phyloP scores from a whole-genome alignment of 441 rosid species.

The Euphorbia schlechtendalii region DNA sequence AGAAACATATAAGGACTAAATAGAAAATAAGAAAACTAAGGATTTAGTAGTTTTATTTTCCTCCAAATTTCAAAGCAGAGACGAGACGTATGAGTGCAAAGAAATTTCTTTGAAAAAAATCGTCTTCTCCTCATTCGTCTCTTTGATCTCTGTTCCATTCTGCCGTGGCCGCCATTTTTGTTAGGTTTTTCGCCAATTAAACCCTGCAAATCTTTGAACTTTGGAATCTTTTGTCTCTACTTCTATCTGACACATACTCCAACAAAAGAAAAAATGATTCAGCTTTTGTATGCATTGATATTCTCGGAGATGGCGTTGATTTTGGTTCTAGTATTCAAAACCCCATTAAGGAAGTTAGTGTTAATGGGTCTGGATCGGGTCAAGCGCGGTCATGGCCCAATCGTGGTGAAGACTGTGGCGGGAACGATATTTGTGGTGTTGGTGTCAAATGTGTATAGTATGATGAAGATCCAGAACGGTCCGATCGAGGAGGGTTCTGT shows the following conservation, averaged over 20 bases:
- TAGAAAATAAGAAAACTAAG: neutral
- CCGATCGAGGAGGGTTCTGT: slow-evolving; percentile 41
- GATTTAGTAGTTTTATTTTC: neutral
- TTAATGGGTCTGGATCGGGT: slow-evolving; percentile 60
- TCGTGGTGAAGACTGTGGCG: slow-evolving; percentile 61
- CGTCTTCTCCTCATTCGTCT: neutral
- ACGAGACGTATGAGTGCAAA: neutral
- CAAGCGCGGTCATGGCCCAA: slow-evolving; percentile 80
- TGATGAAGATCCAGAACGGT: slow-evolving; percentile 51
- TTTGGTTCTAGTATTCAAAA: slow-evolving; percentile 59
- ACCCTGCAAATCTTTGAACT: neutral
- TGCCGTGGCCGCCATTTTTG: neutral
- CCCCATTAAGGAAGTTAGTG: slow-evolving; percentile 65
- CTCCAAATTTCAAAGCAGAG: neutral
- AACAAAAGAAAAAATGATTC: slow-evolving; percentile 40
- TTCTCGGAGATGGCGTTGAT: slow-evolving; percentile 61
- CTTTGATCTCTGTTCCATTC: neutral
- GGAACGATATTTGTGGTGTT: slow-evolving; percentile 54
- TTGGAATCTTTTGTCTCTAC: neutral
- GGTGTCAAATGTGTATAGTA: slow-evolving; percentile 50
- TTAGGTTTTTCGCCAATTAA: neutral
- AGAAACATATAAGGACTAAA: neutral
- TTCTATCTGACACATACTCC: neutral
- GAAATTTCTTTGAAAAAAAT: neutral
- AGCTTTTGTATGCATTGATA: slow-evolving; percentile 57